A percentile compares a stretch with the other conserved stretches of the same genome.
These are phyloP conservation scores for Dendrostoma leiphaemia DNA, from an alignment of 2,329 filamentous ascomycete species.

Conservation along the genomic window DNA sequence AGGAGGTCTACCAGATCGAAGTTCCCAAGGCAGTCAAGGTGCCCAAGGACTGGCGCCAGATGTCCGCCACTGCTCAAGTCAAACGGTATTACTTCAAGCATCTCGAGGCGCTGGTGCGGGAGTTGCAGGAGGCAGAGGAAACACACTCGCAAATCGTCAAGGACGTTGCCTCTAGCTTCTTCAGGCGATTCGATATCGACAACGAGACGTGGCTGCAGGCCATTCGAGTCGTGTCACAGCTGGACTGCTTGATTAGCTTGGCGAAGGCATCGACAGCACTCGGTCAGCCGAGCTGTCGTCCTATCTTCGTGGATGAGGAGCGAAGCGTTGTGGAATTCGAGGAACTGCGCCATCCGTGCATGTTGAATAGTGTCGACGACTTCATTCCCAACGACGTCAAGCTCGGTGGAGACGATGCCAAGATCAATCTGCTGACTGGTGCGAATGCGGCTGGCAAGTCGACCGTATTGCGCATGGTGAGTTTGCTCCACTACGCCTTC, in stretches of 20 bases:
- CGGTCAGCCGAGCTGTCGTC: slow-evolving; percentile 84
- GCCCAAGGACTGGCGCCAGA: slow-evolving; percentile 87
- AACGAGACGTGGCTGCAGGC: slow-evolving; percentile 84
- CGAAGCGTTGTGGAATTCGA: slow-evolving; percentile 87
- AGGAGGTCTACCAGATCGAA: slow-evolving; percentile 96
- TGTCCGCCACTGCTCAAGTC: slow-evolving; percentile 87
- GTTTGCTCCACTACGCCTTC: slow-evolving; percentile 26
- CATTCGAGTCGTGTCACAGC: slow-evolving; percentile 85
- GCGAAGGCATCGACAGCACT: slow-evolving; percentile 83
- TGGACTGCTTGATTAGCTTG: slow-evolving; percentile 92
- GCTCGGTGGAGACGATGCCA: slow-evolving; percentile 76
- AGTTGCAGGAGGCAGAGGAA: slow-evolving; percentile 91
- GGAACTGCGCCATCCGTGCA: slow-evolving; percentile 92
- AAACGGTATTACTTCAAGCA: slow-evolving; percentile 94
- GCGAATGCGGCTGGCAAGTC: slow-evolving; percentile 98
- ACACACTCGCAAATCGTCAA: slow-evolving; percentile 88
- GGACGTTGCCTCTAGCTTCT: slow-evolving; percentile 81
- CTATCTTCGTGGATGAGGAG: slow-evolving; percentile 80
- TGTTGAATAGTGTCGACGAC: slow-evolving; percentile 82
- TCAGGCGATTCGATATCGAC: slow-evolving; percentile 81
- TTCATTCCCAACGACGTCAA: slow-evolving; percentile 96
- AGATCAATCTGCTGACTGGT: slow-evolving; percentile 89
- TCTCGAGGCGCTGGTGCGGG: slow-evolving; percentile 76
- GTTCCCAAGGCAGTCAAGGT: slow-evolving; percentile 83
- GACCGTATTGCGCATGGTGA: slow-evolving; percentile 88